phyloP scores from a whole-genome alignment of 148 eudicot species.

The Rhododendron williamsianum region DNA sequence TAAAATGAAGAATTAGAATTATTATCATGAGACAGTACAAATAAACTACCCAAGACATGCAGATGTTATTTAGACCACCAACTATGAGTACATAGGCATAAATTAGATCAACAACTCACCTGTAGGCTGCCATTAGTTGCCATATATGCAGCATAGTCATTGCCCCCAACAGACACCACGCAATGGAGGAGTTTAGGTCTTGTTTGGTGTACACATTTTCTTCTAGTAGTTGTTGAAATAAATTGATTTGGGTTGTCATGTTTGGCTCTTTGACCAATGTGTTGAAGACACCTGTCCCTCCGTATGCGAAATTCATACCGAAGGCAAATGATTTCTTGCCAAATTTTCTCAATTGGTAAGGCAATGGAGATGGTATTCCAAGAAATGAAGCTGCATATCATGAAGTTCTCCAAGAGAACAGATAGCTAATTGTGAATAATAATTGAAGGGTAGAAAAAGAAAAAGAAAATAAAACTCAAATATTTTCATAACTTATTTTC shows the following conservation, averaged over 20 bases:
- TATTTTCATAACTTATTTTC: too few relatives aligned
- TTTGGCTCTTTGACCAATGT: slow-evolving; percentile 22
- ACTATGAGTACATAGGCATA: neutral
- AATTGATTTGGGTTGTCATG: slow-evolving; percentile 33
- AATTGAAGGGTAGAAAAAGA: neutral
- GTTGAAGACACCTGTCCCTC: slow-evolving; percentile 37
- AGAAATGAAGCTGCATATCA: slow-evolving; percentile 24
- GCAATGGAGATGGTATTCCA: slow-evolving; percentile 19
- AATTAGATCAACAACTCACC: slow-evolving; percentile 24
- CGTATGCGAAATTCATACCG: slow-evolving; percentile 32
- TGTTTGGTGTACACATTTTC: slow-evolving; percentile 24
- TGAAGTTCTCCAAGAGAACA: neutral
- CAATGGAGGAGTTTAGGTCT: slow-evolving; percentile 38
- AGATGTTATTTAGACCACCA: neutral
- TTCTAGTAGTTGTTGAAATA: slow-evolving; percentile 24
- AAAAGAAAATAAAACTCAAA: too few relatives aligned
- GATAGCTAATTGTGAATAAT: neutral
- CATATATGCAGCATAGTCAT: slow-evolving; percentile 47
- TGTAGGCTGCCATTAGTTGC: slow-evolving; percentile 18
- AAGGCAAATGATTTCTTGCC: neutral
- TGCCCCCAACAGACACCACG: slow-evolving; percentile 43
- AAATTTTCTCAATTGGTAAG: slow-evolving; percentile 22
- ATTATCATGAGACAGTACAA: neutral
- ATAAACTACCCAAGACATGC: neutral
- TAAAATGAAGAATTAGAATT: neutral